Conservation (phyloP, 352 stramenopile species). For the Lagenidium giganteum region DNA sequence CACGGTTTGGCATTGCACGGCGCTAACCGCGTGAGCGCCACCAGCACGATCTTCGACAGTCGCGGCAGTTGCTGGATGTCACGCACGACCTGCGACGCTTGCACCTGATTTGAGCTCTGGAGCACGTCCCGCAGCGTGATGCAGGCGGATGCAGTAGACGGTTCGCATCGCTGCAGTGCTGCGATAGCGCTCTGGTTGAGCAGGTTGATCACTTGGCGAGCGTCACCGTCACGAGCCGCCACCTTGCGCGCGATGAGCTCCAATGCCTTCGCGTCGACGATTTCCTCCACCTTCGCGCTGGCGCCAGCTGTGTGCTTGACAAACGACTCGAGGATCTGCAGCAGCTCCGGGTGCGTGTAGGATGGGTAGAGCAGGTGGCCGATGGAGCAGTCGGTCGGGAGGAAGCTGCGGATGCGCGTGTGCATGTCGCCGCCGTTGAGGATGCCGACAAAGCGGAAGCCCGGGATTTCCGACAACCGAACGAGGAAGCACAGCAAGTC, state of each 20-base stretch:
- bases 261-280: conserved; percentile 31
- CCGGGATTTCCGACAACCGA: conserved; percentile 25
- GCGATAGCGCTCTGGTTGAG: conserved; percentile 44
- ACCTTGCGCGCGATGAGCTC: conserved; percentile 54
- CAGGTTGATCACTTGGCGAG: conserved; percentile 38
- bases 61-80: conserved; percentile 42
- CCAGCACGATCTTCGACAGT: conserved; percentile 45
- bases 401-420: conserved; percentile 21
- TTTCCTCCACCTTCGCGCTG: too few relatives aligned
- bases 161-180: background rate
- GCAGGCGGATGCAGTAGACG: background rate
- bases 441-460: conserved; percentile 41
- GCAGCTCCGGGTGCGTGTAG: conserved; percentile 33
- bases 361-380: conserved; percentile 42
- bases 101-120: conserved; percentile 18
- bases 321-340: conserved; percentile 32
- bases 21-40: conserved; percentile 35
- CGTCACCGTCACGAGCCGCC: conserved; percentile 43
- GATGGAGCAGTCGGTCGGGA: conserved; percentile 16
- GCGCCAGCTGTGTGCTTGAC: conserved; percentile 20
- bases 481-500: conserved; percentile 44
- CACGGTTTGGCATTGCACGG: conserved; percentile 29
- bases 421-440: conserved; percentile 66
- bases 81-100: conserved; percentile 24
- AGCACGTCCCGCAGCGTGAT: conserved; percentile 24